Evolutionary conservation across 306 rosid species (phyloP), one percentile per base, ranked within the genome.

Genomic region (Lablab purpureus): DNA sequence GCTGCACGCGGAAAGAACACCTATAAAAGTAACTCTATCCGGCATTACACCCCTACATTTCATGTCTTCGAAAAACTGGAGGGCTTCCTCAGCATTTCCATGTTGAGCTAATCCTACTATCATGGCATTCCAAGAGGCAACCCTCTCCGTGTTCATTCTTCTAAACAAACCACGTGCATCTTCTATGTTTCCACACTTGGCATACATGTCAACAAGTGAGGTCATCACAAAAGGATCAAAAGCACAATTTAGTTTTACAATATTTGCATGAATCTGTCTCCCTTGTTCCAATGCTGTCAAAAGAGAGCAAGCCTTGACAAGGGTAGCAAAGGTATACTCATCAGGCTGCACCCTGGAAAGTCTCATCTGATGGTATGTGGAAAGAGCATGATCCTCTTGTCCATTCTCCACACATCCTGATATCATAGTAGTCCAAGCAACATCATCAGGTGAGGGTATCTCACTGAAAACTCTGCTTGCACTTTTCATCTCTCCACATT

Each of bases 341-440:
- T 94, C 94, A 11, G 97, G 96, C 68, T 83, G 88, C 58, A 91
- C 85, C 22, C 93, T 88, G 2, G 87, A 79, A 25, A 82, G 88
- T 83, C 96, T 90, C 98, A 90, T 91, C 76, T 62, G 87, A 81
- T 84, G 92, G 82, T 91, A 89, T 22, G 88, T 54, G 47, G 74
- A 85, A 74, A 91, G 90, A 49, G 94, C 94, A 52, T 40, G 87
- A 7, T 86, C 88, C 78, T 89, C 94, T 7, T 87, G 87, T 76
- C 97, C 96, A 86, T 94, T 94, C 52, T 94, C 98, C 67, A 91
- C 70, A 25, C 83, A 90, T 23, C 97, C 94, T 6, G 95, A 91
- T 68, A 94, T 91, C 91, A 94, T 89, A 56, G 94, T 89, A 17
- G 95, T 94, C 96, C 98, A 94, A n/a, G 90, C 96, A 74, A 94